phyloP scores from a whole-genome alignment of 2,329 filamentous ascomycete species.

The Scedosporium dehoogii region DNA sequence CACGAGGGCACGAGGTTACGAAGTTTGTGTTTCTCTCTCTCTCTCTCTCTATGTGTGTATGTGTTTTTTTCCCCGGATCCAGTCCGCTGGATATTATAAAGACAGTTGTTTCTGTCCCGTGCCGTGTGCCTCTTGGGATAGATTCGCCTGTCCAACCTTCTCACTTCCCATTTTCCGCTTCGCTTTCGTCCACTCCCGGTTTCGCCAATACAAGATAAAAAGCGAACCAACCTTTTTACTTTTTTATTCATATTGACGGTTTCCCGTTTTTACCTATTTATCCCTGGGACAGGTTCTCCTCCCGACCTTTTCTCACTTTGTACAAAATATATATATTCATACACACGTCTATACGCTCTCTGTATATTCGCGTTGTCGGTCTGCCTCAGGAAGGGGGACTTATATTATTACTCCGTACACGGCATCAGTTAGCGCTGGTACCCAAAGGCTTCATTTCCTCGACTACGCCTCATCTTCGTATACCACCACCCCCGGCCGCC shows the following conservation, averaged over 20 bases:
- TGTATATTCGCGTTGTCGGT: background rate
- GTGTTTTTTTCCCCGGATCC: slow-evolving; percentile 2
- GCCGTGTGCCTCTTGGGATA: background rate
- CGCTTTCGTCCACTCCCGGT: background rate
- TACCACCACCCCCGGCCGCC: background rate
- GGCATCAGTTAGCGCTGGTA: slow-evolving; percentile 1
- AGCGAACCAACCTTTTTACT: background rate
- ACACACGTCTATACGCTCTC: background rate
- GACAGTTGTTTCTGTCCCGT: background rate
- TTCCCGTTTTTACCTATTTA: background rate
- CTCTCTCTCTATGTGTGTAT: background rate
- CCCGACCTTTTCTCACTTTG: background rate
- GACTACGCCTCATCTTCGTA: background rate
- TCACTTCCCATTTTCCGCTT: background rate
- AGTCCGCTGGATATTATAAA: slow-evolving; percentile 3
- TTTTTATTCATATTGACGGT: background rate
- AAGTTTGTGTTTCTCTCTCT: background rate
- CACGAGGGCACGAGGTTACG: background rate
- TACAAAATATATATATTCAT: background rate
- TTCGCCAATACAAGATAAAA: background rate
- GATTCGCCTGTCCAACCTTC: background rate
- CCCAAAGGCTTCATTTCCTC: slow-evolving; percentile 2
- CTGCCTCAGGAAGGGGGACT: background rate
- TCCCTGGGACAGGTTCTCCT: background rate
- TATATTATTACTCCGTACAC: background rate